A percentile compares a stretch with the other conserved stretches of the same genome.
Evolutionary conservation across 805 yeast species (phyloP).

Genomic region (Teunomyces barrocoloradensis): DNA sequence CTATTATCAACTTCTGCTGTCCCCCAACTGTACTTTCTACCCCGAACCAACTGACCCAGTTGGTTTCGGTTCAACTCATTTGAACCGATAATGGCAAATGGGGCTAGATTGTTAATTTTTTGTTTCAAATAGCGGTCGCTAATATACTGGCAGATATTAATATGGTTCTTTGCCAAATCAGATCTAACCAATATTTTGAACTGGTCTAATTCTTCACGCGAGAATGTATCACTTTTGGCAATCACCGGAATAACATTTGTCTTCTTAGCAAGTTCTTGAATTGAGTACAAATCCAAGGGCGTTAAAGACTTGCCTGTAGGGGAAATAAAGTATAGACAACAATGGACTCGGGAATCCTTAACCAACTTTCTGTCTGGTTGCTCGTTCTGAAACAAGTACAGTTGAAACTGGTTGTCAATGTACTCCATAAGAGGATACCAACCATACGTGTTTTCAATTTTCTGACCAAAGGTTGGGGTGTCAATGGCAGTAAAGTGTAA

Average conservation of each 20-base stretch:
- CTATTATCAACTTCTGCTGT: constrained; percentile 77
- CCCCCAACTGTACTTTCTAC: constrained; percentile 78
- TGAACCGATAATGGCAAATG: constrained; percentile 73
- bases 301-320: constrained; percentile 51
- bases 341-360: constrained; percentile 73
- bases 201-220: constrained; percentile 20
- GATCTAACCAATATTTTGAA: constrained; percentile 26
- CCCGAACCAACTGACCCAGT: constrained; percentile 48
- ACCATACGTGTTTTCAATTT: constrained; percentile 48
- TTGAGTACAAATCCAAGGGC: constrained; percentile 34
- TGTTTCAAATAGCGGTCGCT: constrained; percentile 22
- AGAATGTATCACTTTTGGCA: constrained; percentile 36
- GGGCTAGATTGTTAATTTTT: constrained; percentile 45
- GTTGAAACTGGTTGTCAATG: constrained; percentile 76
- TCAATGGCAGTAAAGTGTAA: constrained; percentile 21
- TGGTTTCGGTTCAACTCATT: constrained; percentile 29
- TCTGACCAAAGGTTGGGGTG: constrained; percentile 64
- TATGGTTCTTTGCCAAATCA: constrained; percentile 22
- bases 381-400: constrained; percentile 67
- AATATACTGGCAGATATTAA: constrained; percentile 31
- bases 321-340: constrained; percentile 76
- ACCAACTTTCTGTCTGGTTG: constrained; percentile 27
- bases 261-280: constrained; percentile 30
- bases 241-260: constrained; percentile 41
- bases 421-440: constrained; percentile 55